phyloP scores from a whole-genome alignment of 129 eudicot species.

The Escallonia herrerae region DNA sequence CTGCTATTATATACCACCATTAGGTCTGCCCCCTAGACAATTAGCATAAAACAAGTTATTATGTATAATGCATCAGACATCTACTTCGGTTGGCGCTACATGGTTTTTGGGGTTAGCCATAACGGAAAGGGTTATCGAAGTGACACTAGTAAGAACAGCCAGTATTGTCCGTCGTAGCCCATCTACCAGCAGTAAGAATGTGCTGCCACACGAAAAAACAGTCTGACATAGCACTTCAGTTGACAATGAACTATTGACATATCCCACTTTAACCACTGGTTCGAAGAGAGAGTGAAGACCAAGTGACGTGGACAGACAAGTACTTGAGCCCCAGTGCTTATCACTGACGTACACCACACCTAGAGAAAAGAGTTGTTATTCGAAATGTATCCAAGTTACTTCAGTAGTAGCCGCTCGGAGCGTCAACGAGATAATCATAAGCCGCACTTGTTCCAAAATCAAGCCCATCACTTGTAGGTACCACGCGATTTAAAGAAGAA shows the following conservation, averaged over 20 bases:
- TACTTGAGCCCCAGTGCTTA: slow-evolving; percentile 13
- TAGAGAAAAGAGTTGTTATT: slow-evolving; percentile 23
- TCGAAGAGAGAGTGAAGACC: slow-evolving; percentile 8
- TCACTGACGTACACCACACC: slow-evolving; percentile 4
- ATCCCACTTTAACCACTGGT: not conserved
- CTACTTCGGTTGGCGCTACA: not conserved
- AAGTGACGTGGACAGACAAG: slow-evolving; percentile 7
- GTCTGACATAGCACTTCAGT: slow-evolving; percentile 17
- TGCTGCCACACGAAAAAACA: slow-evolving; percentile 35
- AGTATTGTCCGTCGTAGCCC: slow-evolving; percentile 17
- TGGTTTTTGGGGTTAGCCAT: slow-evolving; percentile 2
- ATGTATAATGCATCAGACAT: not conserved
- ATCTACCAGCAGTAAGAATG: slow-evolving; percentile 38
- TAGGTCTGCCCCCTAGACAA: slow-evolving; percentile 24
- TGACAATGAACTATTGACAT: slow-evolving; percentile 38
- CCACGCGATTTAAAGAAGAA: slow-evolving; percentile 30
- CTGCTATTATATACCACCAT: slow-evolving; percentile 16
- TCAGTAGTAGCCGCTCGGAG: slow-evolving; percentile 56
- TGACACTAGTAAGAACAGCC: not conserved
- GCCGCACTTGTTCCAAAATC: slow-evolving; percentile 40
- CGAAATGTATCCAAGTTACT: slow-evolving; percentile 24
- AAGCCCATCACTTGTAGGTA: slow-evolving; percentile 34
- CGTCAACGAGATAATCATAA: slow-evolving; percentile 59
- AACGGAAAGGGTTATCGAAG: not conserved
- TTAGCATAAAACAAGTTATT: not conserved